Base-by-base conservation (phyloP, 768 basidiomycete genomes). In the Russula emetica region DNA sequence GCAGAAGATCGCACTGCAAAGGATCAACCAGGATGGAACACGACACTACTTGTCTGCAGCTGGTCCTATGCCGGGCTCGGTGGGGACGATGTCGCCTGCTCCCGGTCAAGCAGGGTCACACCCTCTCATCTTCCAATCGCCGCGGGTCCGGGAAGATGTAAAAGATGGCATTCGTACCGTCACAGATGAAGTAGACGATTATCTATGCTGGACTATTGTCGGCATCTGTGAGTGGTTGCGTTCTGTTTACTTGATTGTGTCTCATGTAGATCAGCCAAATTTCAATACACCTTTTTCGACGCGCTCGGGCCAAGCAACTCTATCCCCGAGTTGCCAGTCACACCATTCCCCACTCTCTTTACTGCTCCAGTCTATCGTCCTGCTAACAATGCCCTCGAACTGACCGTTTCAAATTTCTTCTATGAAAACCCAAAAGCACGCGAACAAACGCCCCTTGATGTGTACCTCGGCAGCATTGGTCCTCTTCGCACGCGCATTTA, bases 121-220 rank as follows among this genome's bases (percentile, higher is more conserved):
- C 70, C 85, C 90, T 32, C 75, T 94, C 45, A 79, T 91, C 42
- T 94, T 92, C 75, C 85, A 87, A 72, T 79, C 85, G 10, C 89
- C 92, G 52, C 85, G 89, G 42, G 81, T 91, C n/a, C 82, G 85
- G 44, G 92, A 92, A 64, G 92, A 93, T 71, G 76, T 87, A 63
- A 88, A 88, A 72, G 89, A 92, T 67, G 91, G 89, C 18, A 80
- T 84, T 54, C 83, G 83, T 59, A 76, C 85, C 36, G 83, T 92
- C 60, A 87, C 85, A 26, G 94, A 96, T 69, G 90, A 93, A 74
- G 91, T 97, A 7, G 94, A 97, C 72, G 94, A 97, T 72, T 95
- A 93, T 78, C 77, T 95, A 62, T 93, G 91, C 71, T 97, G 94
- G 94, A 93, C 92, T 14, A 94, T 97, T 69, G 92, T 94, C 67